Conservation (phyloP, 352 stramenopile genomes). For the Globisporangium acanthophoron region DNA sequence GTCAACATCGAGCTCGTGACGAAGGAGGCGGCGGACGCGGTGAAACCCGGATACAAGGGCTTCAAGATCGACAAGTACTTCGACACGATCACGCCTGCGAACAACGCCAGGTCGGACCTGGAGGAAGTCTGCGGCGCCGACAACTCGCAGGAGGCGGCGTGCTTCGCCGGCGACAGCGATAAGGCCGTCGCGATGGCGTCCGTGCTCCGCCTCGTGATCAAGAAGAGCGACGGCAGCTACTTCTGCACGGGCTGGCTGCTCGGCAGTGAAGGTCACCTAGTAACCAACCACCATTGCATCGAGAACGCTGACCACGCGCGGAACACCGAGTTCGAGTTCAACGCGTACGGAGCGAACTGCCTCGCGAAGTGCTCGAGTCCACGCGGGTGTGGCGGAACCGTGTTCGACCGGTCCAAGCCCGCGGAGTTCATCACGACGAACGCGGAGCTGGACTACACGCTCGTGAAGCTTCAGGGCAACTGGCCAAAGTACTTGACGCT, state of each 20-base stretch:
- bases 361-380: slow-evolving; percentile 22
- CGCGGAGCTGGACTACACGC: slow-evolving; percentile 46
- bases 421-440: slow-evolving; percentile 35
- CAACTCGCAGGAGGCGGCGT: slow-evolving; percentile 55
- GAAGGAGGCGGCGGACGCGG: slow-evolving; percentile 8
- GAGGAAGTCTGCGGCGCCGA: slow-evolving; percentile 61
- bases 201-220: slow-evolving; percentile 55
- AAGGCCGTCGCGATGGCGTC: slow-evolving; percentile 26
- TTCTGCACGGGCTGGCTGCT: slow-evolving; percentile 77
- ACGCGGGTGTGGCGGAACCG: slow-evolving; percentile 29
- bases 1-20: slow-evolving; percentile 54
- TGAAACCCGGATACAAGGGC: slow-evolving; percentile 27
- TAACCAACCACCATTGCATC: slow-evolving; percentile 85
- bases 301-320: slow-evolving; percentile 30
- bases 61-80: slow-evolving; percentile 52
- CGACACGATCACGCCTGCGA: slow-evolving; percentile 26
- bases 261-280: slow-evolving; percentile 65
- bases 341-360: slow-evolving; percentile 37
- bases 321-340: slow-evolving; percentile 70
- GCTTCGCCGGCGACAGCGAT: slow-evolving; percentile 21
- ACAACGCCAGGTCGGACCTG: slow-evolving; percentile 15
- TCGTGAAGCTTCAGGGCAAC: slow-evolving; percentile 60
- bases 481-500: slow-evolving; percentile 59
- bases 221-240: slow-evolving; percentile 42
- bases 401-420: slow-evolving; percentile 18